Conservation (phyloP, 768 basidiomycete species). For the Lactarius psammicola region DNA sequence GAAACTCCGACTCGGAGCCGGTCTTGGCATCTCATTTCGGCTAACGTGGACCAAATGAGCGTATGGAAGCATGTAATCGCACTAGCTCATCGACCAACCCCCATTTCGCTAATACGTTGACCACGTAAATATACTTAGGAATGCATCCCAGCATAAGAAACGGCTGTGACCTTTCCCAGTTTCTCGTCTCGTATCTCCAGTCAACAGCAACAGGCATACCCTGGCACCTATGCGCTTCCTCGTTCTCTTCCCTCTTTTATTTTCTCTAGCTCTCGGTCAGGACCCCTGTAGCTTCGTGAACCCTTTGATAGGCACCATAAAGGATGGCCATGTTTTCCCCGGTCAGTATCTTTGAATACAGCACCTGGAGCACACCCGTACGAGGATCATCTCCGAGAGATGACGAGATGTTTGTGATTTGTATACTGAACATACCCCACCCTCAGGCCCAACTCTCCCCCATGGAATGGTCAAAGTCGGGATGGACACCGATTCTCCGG, state of each 20-base stretch:
- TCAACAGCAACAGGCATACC: background rate
- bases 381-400: too few relatives aligned
- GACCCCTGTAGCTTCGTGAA: conserved; percentile 43
- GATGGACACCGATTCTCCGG: conserved; percentile 65
- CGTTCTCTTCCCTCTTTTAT: background rate
- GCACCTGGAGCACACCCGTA: too few relatives aligned
- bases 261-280: background rate
- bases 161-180: background rate
- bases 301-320: conserved; percentile 62
- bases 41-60: too few relatives aligned
- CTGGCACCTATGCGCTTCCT: background rate
- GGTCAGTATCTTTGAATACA: conserved; percentile 38
- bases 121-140: background rate
- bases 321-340: conserved; percentile 65
- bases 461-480: conserved; percentile 71
- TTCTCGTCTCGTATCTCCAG: background rate
- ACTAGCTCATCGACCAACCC: too few relatives aligned
- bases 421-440: background rate
- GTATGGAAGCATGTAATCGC: too few relatives aligned
- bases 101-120: too few relatives aligned
- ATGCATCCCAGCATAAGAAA: background rate
- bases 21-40: too few relatives aligned
- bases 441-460: conserved; percentile 58
- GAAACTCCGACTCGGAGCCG: too few relatives aligned
- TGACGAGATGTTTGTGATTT: background rate